Conservation (phyloP, 2,329 filamentous ascomycete species). For the Fusarium anthophilum region DNA sequence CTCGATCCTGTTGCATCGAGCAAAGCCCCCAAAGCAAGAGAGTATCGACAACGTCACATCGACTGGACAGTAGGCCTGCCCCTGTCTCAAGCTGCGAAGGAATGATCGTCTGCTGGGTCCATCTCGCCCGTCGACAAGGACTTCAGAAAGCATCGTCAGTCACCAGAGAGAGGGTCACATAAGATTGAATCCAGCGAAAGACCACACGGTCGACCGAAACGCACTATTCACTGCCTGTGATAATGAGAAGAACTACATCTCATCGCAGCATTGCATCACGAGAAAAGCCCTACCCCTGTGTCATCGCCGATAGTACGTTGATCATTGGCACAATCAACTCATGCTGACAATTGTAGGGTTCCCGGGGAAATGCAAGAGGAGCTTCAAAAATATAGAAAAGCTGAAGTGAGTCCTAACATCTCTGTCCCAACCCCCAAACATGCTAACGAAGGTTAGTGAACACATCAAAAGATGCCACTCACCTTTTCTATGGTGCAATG, state of each 20-base stretch:
- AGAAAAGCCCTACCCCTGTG: background rate
- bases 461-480: conserved; percentile 1
- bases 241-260: background rate
- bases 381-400: conserved; percentile 1
- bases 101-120: background rate
- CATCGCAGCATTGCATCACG: too few species aligned
- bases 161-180: background rate
- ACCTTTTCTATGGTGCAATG: background rate
- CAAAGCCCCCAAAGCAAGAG: background rate
- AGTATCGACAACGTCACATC: background rate
- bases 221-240: background rate
- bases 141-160: background rate
- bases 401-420: background rate
- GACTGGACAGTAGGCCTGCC: background rate
- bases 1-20: background rate
- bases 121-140: background rate
- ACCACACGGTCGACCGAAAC: background rate
- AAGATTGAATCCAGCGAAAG: too few species aligned
- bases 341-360: background rate
- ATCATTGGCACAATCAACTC: too few species aligned
- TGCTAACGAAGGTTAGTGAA: background rate
- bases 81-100: background rate
- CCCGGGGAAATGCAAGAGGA: background rate
- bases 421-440: accelerated
- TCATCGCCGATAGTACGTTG: background rate